phyloP scores from a whole-genome alignment of 2,329 filamentous ascomycete species.

The Scopulariopsis brevicaulis region DNA sequence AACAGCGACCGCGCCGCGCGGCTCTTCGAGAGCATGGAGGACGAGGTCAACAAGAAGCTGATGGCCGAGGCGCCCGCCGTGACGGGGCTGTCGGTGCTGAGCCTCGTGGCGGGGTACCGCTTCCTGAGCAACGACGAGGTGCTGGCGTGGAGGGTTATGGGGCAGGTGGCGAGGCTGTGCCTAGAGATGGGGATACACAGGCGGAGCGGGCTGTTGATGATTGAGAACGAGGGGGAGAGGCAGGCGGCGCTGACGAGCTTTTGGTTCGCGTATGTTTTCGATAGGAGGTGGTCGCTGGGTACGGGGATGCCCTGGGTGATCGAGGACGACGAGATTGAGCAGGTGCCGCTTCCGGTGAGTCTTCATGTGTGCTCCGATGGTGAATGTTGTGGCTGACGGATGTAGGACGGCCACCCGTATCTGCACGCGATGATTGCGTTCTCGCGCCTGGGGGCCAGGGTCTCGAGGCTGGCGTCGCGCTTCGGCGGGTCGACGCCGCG shows the following conservation, averaged over 20 bases:
- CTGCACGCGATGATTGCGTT: conserved; percentile 78
- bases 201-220: conserved; percentile 58
- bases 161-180: conserved; percentile 69
- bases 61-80: conserved; percentile 41
- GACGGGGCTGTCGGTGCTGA: conserved; percentile 35
- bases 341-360: conserved; percentile 67
- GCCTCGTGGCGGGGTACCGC: conserved; percentile 52
- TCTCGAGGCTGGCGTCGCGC: conserved; percentile 72
- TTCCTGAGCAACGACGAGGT: conserved; percentile 81
- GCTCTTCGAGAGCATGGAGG: conserved; percentile 67
- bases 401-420: conserved; percentile 50
- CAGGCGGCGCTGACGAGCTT: conserved; percentile 61
- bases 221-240: conserved; percentile 58
- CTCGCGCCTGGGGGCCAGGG: conserved; percentile 70
- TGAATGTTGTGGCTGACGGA: conserved; percentile 10
- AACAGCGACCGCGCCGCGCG: conserved; percentile 62
- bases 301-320: conserved; percentile 79
- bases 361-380: background rate
- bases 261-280: conserved; percentile 79
- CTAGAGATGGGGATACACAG: conserved; percentile 76
- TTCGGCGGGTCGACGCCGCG: conserved; percentile 49
- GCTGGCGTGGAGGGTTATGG: conserved; percentile 78
- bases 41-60: conserved; percentile 54
- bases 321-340: conserved; percentile 78
- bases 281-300: conserved; percentile 81